Base-by-base conservation (phyloP, 2,329 filamentous ascomycete species). In the Cephalotrichum gorgonifer region DNA sequence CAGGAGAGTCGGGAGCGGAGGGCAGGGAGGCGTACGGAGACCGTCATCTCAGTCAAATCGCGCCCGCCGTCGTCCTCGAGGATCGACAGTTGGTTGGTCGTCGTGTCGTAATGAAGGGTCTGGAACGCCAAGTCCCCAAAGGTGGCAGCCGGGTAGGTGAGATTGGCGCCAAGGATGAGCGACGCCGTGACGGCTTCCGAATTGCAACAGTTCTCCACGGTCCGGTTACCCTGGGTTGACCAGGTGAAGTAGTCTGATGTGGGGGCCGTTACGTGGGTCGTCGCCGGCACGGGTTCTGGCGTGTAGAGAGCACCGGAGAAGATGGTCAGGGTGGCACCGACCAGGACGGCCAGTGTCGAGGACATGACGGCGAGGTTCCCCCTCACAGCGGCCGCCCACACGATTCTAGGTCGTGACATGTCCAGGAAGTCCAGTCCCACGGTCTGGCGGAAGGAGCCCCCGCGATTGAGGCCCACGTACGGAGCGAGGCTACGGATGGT, bases 111-210 rank as follows among this genome's bases (percentile, higher is more conserved):
- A 9, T 49, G 47, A 3, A 64, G 28, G 2, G 50, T 51, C 6
- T 60, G 62, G 23, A 65, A 54, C 30, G 56, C 58, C 33, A 58
- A 55, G 49, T 60, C 51, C 12, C 62, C 59, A 51, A 60, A 68
- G 0, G 67, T 70, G 42, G 65, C 69, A 0, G 47, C 44, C 0
- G 68, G 65, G 22, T 64, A 69, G 0, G 62, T 57, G 0, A 64
- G 52, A 39, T 66, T 64, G 3, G 56, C 60, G 1, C 58, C 54
- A 2, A 70, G 58, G 3, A 69, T 61, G 3, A 70, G 52, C 0
- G 65, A 63, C 1, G 65, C 59, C 6, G 61, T 52, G 3, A 60
- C 51, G 0, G 60, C 62, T 17, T 64, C 64, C 47, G 15, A 60
- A 53, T 57, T 11, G 26, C 53, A 53, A 55, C 58, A 23, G 43